Conservation (phyloP, 2,329 filamentous ascomycete species). For the Davidsoniella eucalypti region DNA sequence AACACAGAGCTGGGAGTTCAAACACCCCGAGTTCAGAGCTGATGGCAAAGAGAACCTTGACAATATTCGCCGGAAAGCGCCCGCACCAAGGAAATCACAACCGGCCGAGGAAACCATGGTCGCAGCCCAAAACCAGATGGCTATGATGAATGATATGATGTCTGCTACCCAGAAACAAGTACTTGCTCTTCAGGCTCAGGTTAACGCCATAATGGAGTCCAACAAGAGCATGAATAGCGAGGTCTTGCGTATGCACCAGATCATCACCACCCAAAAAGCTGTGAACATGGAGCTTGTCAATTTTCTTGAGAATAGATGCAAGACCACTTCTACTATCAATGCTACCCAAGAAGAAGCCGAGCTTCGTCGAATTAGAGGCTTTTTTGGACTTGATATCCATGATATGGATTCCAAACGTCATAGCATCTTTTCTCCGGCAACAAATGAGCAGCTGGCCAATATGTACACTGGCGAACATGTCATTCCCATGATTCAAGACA, state of each 20-base stretch:
- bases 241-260: constrained; percentile 42
- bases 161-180: constrained; percentile 12
- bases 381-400: background rate
- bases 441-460: constrained; percentile 9
- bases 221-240: constrained; percentile 47
- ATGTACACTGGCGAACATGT: constrained; percentile 9
- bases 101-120: constrained; percentile 56
- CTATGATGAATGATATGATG: constrained; percentile 7
- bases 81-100: constrained; percentile 65
- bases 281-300: constrained; percentile 41
- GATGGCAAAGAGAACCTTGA: constrained; percentile 94
- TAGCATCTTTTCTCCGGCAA: constrained; percentile 9
- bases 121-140: constrained; percentile 57
- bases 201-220: constrained; percentile 54
- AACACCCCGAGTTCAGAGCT: constrained; percentile 87
- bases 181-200: constrained; percentile 65
- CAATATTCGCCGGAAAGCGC: constrained; percentile 90
- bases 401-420: constrained; percentile 8
- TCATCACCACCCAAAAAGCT: constrained; percentile 31
- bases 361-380: constrained; percentile 34
- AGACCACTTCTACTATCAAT: constrained; percentile 9
- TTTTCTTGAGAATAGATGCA: constrained; percentile 23
- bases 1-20: constrained; percentile 77
- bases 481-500: constrained; percentile 34
- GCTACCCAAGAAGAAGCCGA: constrained; percentile 18